Conservation (phyloP, 2,329 filamentous ascomycete genomes). For the Ophiognomonia clavigignenti-juglandacearum region DNA sequence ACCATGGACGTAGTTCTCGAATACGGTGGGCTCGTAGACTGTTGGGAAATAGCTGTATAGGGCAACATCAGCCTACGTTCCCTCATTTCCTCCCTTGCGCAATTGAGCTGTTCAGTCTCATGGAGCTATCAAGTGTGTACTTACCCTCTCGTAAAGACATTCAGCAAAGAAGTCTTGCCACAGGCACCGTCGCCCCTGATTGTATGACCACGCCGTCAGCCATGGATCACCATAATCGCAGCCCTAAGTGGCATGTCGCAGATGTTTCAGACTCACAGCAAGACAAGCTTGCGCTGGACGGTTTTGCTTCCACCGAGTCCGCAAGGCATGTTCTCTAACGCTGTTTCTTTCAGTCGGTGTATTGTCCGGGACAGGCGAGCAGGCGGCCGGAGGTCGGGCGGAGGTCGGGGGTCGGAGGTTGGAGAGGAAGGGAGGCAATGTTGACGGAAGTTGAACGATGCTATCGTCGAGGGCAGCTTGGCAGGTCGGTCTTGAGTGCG, state of each 20-base stretch:
- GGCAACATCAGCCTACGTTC: background rate
- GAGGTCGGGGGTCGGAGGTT: background rate
- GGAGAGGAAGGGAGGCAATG: background rate
- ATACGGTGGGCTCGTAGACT: slow-evolving; percentile 96
- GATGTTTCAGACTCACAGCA: slow-evolving; percentile 60
- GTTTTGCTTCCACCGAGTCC: slow-evolving; percentile 50
- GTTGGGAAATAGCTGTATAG: slow-evolving; percentile 84
- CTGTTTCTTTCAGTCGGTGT: background rate
- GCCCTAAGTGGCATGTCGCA: background rate
- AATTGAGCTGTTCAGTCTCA: background rate
- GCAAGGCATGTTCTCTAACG: slow-evolving; percentile 7
- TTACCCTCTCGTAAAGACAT: slow-evolving; percentile 97
- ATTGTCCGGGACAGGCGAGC: background rate
- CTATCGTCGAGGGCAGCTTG: background rate
- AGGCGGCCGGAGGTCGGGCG: background rate
- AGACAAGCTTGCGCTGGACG: slow-evolving; percentile 92
- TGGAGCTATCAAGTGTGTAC: slow-evolving; percentile 25
- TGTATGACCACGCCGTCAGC: slow-evolving; percentile 5
- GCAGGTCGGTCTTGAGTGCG: background rate
- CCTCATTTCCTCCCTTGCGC: background rate
- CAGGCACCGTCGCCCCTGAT: slow-evolving; percentile 87
- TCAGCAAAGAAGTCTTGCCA: slow-evolving; percentile 93
- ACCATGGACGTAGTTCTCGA: slow-evolving; percentile 99
- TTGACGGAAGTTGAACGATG: background rate
- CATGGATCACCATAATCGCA: background rate